A percentile compares a stretch with the other conserved stretches of the same genome.
Conservation (phyloP, 2,329 filamentous ascomycete species). For the Helotiales sp. region DNA sequence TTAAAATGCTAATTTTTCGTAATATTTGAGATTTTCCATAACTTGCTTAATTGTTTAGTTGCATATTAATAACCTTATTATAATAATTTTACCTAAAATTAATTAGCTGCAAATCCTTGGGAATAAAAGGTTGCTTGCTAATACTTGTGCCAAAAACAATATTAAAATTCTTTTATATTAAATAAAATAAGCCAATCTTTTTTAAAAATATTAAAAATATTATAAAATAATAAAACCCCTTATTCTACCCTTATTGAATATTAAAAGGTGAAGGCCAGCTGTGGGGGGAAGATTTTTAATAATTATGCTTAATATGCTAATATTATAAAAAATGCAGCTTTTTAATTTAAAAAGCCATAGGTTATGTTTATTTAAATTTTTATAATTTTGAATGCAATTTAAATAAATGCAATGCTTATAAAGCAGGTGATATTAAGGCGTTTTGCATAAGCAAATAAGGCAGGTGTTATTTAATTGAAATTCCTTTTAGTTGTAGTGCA, state of each 20-base stretch:
- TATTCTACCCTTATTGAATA: neutral
- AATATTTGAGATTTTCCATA: neutral
- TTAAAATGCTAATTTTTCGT: neutral
- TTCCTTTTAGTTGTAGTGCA: neutral
- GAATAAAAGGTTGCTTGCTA: neutral
- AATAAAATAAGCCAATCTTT: neutral
- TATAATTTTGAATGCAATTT: neutral
- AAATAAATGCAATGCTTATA: neutral
- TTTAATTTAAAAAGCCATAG: neutral
- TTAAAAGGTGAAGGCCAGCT: neutral
- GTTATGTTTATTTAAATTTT: neutral
- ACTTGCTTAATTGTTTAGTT: neutral
- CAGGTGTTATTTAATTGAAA: neutral
- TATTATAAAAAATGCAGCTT: neutral
- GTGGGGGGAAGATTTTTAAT: neutral
- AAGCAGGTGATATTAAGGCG: neutral
- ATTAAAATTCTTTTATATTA: neutral
- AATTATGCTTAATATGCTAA: neutral
- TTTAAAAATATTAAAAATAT: neutral
- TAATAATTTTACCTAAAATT: neutral
- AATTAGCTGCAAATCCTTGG: neutral
- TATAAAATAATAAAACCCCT: neutral
- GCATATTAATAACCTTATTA: neutral
- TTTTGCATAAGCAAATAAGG: neutral
- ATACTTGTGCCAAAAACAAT: slow-evolving; percentile 2